Conservation (phyloP, 139 green algal genomes). For the Chlorella sp. region DNA sequence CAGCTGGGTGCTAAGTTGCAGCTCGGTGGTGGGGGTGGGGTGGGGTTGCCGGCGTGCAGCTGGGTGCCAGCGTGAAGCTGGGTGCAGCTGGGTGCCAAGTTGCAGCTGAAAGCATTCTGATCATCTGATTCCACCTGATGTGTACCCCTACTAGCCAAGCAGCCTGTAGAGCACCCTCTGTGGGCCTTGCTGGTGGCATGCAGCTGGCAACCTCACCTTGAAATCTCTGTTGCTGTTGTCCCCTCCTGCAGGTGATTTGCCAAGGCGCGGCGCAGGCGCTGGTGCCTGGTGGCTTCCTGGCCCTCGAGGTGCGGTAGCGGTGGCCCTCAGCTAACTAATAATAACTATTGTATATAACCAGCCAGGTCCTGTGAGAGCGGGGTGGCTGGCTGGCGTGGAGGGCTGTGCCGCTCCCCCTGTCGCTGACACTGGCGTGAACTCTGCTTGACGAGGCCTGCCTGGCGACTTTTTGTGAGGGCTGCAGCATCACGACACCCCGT, state of each 20-base stretch:
- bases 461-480: no score
- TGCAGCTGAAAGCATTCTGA: background rate
- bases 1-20: no score
- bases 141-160: no score
- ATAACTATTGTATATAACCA: background rate
- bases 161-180: no score
- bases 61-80: background rate
- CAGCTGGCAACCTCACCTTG: background rate
- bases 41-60: no score
- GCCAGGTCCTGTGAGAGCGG: background rate
- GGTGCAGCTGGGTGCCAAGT: background rate
- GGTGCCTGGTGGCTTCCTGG: constrained; percentile 53
- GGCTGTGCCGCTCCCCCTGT: background rate
- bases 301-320: constrained; percentile 45
- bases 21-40: no score
- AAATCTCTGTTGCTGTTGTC: background rate
- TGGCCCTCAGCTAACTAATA: background rate
- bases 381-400: background rate
- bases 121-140: background rate
- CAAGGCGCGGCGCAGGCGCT: constrained; percentile 13
- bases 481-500: no score
- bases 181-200: background rate
- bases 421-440: no score
- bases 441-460: no score
- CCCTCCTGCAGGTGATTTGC: constrained; percentile 12